Conservation (phyloP, 169 alveolate species). For the Fabrea salina region DNA sequence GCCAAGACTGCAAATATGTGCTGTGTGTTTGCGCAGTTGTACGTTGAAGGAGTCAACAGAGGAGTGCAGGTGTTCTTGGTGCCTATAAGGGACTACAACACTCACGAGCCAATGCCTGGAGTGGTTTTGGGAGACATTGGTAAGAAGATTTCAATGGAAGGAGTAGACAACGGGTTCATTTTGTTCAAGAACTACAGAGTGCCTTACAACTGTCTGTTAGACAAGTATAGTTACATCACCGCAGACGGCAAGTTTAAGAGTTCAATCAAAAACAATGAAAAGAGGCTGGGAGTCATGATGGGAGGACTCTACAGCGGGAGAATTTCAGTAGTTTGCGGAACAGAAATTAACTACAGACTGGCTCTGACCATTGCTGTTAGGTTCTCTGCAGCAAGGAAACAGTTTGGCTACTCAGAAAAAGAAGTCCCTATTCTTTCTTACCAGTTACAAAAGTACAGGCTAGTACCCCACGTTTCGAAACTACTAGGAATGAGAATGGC, state of each 20-base stretch:
- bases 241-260: constrained; percentile 34
- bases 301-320: constrained; percentile 45
- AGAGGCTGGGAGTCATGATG: constrained; percentile 42
- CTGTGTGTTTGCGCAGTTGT: constrained; percentile 75
- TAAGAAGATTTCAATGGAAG: constrained; percentile 34
- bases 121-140: constrained; percentile 53
- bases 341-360: neutral
- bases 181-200: constrained; percentile 42
- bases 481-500: constrained; percentile 20
- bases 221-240: constrained; percentile 35
- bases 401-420: constrained; percentile 60
- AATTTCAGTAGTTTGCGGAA: neutral
- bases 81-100: neutral
- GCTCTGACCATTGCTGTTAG: constrained; percentile 66
- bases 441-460: constrained; percentile 58
- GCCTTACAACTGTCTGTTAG: constrained; percentile 40
- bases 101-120: constrained; percentile 42
- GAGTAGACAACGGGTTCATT: constrained; percentile 54
- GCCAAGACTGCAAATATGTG: constrained; percentile 71
- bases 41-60: constrained; percentile 12
- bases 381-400: constrained; percentile 65
- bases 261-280: constrained; percentile 32
- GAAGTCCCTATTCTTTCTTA: constrained; percentile 63
- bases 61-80: constrained; percentile 35
- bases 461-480: constrained; percentile 56